These are phyloP conservation scores for Pyrenopolyporus hunteri DNA, from an alignment of 495 filamentous ascomycete species.

Conservation along the genomic window DNA sequence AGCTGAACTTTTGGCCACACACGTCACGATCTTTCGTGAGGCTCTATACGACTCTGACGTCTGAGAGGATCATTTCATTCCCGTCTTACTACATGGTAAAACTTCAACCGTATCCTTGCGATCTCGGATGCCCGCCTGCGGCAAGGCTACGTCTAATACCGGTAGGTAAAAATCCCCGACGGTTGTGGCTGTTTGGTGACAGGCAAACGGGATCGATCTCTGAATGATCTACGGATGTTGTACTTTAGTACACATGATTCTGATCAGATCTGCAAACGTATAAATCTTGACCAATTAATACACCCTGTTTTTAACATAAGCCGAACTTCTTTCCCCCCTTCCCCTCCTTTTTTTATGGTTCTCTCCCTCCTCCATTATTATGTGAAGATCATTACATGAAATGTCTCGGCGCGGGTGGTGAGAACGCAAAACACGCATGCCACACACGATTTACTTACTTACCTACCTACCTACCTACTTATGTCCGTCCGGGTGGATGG, in stretches of 20 bases:
- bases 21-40: not conserved
- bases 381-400: too few species aligned
- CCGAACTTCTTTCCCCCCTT: too few species aligned
- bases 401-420: not conserved
- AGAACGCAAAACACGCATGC: not conserved
- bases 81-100: not conserved
- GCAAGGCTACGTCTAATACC: constrained; percentile 14
- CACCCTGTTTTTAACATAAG: too few species aligned
- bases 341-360: too few species aligned
- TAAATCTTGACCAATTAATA: too few species aligned
- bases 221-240: too few species aligned
- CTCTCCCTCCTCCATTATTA: too few species aligned
- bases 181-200: constrained; percentile 12
- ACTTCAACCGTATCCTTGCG: not conserved
- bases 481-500: not conserved
- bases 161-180: not conserved
- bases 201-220: not conserved
- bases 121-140: constrained; percentile 14
- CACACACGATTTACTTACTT: not conserved
- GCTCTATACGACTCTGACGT: too few species aligned
- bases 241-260: too few species aligned
- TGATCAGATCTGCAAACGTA: too few species aligned
- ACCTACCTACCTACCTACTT: not conserved
- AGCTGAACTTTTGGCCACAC: too few species aligned
- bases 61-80: not conserved